These are phyloP conservation scores for Ustilago vetiveriae DNA, from an alignment of 1,284 basidiomycete species.

Conservation along the genomic window DNA sequence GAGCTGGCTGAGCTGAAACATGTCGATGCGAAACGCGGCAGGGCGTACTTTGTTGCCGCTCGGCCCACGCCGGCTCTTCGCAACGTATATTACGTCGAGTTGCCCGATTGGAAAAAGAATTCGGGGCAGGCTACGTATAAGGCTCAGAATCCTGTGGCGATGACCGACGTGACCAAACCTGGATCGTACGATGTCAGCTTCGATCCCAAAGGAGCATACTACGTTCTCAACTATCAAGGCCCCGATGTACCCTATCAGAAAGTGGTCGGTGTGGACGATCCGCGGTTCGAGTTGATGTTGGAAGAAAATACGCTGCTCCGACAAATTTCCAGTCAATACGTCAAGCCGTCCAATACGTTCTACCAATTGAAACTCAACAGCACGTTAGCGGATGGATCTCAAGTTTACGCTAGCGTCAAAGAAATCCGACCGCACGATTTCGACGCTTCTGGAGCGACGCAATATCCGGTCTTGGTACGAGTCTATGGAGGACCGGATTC, in stretches of 20 bases:
- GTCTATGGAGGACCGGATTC: slow-evolving; percentile 87
- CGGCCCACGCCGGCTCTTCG: slow-evolving; percentile 82
- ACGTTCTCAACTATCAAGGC: slow-evolving; percentile 81
- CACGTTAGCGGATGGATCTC: slow-evolving; percentile 23
- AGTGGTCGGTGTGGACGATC: slow-evolving; percentile 75
- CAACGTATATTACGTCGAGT: slow-evolving; percentile 74
- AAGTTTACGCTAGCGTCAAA: slow-evolving; percentile 80
- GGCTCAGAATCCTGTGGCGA: slow-evolving; percentile 69
- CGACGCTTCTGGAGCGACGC: slow-evolving; percentile 89
- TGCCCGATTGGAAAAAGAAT: slow-evolving; percentile 42
- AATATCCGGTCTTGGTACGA: slow-evolving; percentile 78
- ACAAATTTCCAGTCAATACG: slow-evolving; percentile 76
- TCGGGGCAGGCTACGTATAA: slow-evolving; percentile 75
- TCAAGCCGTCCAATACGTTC: slow-evolving; percentile 75
- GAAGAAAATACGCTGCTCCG: slow-evolving; percentile 80
- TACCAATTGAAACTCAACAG: slow-evolving; percentile 52
- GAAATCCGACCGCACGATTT: slow-evolving; percentile 90
- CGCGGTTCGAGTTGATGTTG: slow-evolving; percentile 72
- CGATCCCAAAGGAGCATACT: slow-evolving; percentile 72
- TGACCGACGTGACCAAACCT: slow-evolving; percentile 76
- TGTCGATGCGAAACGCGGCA: slow-evolving; percentile 75
- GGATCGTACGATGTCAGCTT: slow-evolving; percentile 72
- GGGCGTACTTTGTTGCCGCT: slow-evolving; percentile 88
- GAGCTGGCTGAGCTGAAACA: slow-evolving; percentile 82
- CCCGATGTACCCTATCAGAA: slow-evolving; percentile 88